Conservation (phyloP, 768 basidiomycete genomes). For the Pleurotus tuber-regium region DNA sequence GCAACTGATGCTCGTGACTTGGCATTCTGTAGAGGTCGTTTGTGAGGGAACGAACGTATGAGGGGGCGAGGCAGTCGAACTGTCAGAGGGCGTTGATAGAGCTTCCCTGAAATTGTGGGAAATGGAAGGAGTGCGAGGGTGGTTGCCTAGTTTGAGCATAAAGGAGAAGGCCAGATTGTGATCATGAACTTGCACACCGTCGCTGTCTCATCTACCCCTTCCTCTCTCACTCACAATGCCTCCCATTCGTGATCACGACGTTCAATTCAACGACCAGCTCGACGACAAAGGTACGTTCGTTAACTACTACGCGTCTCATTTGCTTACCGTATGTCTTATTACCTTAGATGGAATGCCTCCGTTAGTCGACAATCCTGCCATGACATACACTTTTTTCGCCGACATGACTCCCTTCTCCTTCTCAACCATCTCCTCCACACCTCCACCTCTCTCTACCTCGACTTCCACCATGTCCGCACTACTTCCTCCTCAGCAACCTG, state of each 20-base stretch:
- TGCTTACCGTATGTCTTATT: constrained; percentile 15
- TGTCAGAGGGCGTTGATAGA: neutral
- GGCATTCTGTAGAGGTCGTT: neutral
- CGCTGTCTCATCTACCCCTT: constrained; percentile 21
- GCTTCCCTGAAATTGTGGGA: constrained; percentile 10
- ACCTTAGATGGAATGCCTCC: constrained; percentile 46
- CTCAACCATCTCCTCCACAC: constrained; percentile 21
- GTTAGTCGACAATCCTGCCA: constrained; percentile 51
- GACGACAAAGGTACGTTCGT: constrained; percentile 19
- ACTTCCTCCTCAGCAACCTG: neutral
- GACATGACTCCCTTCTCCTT: constrained; percentile 57
- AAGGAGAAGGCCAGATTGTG: constrained; percentile 28
- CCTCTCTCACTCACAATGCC: constrained; percentile 27
- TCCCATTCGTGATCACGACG: constrained; percentile 28
- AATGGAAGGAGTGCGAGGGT: neutral
- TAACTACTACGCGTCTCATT: constrained; percentile 25
- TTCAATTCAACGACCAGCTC: constrained; percentile 23
- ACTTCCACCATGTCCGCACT: constrained; percentile 5
- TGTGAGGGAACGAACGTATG: neutral
- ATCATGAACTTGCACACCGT: constrained; percentile 14
- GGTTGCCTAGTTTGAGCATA: constrained; percentile 31
- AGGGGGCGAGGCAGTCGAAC: neutral
- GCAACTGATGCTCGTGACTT: too few relatives aligned
- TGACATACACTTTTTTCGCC: constrained; percentile 63
- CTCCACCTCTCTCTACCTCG: constrained; percentile 24